phyloP scores from a whole-genome alignment of 257 asterid species.

The Handroanthus guayacan region DNA sequence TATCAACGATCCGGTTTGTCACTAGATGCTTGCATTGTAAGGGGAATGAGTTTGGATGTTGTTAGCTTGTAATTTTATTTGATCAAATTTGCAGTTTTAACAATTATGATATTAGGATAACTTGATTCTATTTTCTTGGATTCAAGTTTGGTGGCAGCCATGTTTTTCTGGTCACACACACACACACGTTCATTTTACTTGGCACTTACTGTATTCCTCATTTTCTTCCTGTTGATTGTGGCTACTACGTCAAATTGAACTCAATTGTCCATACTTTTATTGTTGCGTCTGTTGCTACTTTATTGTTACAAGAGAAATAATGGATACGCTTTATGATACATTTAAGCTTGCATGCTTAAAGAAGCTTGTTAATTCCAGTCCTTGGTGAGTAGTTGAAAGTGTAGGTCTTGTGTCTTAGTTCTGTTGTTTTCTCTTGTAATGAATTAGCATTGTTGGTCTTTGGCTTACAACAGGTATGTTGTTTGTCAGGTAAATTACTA shows the following conservation, averaged over 20 bases:
- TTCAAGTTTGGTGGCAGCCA: background rate
- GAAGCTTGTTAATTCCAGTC: background rate
- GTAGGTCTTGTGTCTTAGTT: background rate
- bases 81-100: background rate
- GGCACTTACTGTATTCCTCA: background rate
- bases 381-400: background rate
- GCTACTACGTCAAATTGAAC: background rate
- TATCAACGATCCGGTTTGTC: background rate
- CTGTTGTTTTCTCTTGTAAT: slow-evolving; percentile 17
- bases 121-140: background rate
- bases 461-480: slow-evolving; percentile 32
- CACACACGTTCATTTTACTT: background rate
- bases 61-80: slow-evolving; percentile 22
- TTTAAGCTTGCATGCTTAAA: background rate
- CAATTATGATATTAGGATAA: background rate
- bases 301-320: background rate
- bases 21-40: background rate
- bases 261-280: background rate
- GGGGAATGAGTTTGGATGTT: background rate
- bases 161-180: background rate
- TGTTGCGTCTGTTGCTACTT: background rate
- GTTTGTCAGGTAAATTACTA: slow-evolving; percentile 77
- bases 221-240: background rate
- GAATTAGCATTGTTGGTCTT: background rate
- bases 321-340: background rate